These are phyloP conservation scores for Trichoderma brevicompactum DNA, from an alignment of 2,329 filamentous ascomycete genomes.

Conservation along the genomic window DNA sequence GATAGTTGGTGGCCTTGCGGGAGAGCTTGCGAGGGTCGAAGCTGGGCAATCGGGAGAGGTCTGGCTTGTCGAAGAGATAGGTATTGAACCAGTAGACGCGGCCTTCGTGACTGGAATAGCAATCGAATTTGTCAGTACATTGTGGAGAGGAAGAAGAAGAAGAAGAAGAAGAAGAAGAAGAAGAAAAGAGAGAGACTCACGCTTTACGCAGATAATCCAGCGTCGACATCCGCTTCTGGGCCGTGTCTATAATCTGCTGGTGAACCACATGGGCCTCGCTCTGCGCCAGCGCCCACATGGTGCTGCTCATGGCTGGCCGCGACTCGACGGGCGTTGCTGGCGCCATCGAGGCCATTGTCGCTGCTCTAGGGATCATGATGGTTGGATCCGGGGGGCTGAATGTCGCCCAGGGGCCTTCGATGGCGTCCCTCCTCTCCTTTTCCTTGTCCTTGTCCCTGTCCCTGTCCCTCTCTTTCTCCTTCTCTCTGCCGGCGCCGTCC, in stretches of 20 bases:
- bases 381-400: slow-evolving; percentile 29
- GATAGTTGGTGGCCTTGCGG: slow-evolving; percentile 89
- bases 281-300: slow-evolving; percentile 41
- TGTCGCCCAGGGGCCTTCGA: slow-evolving; percentile 31
- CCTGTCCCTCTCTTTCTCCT: slow-evolving; percentile 25
- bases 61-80: slow-evolving; percentile 82
- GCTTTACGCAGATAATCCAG: slow-evolving; percentile 91
- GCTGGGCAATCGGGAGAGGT: slow-evolving; percentile 81
- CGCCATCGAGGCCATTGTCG: slow-evolving; percentile 31
- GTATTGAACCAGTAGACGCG: slow-evolving; percentile 99
- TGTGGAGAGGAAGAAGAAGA: background rate
- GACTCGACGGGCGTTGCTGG: slow-evolving; percentile 31
- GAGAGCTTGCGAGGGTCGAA: slow-evolving; percentile 83
- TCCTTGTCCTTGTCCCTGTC: slow-evolving; percentile 30
- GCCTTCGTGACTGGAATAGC: slow-evolving; percentile 74
- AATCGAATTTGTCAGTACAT: background rate
- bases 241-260: slow-evolving; percentile 78
- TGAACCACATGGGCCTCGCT: slow-evolving; percentile 56
- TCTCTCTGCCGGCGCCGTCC: background rate
- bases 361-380: slow-evolving; percentile 28
- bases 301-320: slow-evolving; percentile 14
- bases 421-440: slow-evolving; percentile 38
- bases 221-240: slow-evolving; percentile 91
- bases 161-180: background rate
- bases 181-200: slow-evolving; percentile 59